Base-by-base conservation (phyloP, 192 early-diverging fungal species). In the Linderina pennispora region DNA sequence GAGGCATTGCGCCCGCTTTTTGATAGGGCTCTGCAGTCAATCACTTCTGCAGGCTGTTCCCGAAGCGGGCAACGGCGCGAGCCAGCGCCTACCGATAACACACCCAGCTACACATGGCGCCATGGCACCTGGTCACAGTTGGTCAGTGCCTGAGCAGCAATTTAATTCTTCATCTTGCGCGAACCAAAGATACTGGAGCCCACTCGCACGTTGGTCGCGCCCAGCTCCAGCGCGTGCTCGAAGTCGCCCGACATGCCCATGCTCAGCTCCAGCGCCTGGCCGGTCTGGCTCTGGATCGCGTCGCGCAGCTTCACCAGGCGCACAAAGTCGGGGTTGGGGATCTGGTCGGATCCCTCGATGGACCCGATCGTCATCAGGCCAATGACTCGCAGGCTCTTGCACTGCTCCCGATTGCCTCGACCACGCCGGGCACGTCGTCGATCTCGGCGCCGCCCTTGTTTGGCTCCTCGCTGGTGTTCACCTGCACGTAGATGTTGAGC, bases 181-280 rank as follows among this genome's bases (percentile, higher is more conserved):
- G 67, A 53, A 19, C 96, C 96, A 80, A 99, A 99, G 39, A 99
- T 90, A 15, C 75, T 83, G 45, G 81, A 87, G 8, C 96, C 96
- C 8, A 97, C 87, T n/a, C 96, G 84, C 22, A 99, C 84, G 53
- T 86, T 96, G 24, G 92, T 93, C 4, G 90, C 80, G 24, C 94
- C 96, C 23, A 84, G 76, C 23, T 78, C 62, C 39, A 99, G 75
- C 4, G 94, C 94, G 25, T 79, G 68, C 42, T 82, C 78, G 80
- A 84, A 97, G 65, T 99, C 94, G 55, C 81, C 85, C 18, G 93
- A 97, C 96, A 99, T 99, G 26, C 96, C 96, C 93, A 97, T 95
- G 61, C 88, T 91, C 40, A 95, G 67, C 64, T 90, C 88, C 32
- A 97, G 58, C 8, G 24, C 50, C 14, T 44, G 20, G 11, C 71